Evolutionary conservation across 306 rosid species (phyloP).

Genomic region (Prunus salicina): DNA sequence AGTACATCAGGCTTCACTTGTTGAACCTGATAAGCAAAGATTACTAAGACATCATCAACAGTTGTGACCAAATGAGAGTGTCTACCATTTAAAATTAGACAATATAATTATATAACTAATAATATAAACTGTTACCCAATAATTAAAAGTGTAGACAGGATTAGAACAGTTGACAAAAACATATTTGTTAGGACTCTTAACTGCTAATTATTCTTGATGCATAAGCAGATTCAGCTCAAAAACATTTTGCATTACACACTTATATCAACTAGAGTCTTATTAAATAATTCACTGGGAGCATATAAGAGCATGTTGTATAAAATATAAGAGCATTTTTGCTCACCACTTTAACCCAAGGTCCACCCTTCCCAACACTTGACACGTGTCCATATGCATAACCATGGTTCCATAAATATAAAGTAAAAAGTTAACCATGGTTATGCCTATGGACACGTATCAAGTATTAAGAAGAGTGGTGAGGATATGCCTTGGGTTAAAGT

Average conservation of each 20-base stretch:
- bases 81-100: not conserved
- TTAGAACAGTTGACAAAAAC: not conserved
- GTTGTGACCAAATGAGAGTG: not conserved
- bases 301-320: not conserved
- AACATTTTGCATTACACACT: not conserved
- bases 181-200: no score
- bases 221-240: not conserved
- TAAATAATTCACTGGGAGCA: not conserved
- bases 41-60: constrained; percentile 19
- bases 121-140: not conserved
- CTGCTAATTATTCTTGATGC: not conserved
- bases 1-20: constrained; percentile 98
- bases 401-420: no score
- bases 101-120: not conserved
- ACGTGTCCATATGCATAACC: no score
- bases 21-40: constrained; percentile 61
- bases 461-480: no score
- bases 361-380: no score
- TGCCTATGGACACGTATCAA: no score
- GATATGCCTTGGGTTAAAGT: no score
- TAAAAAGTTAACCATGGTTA: no score
- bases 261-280: not conserved
- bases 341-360: no score
- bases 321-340: not conserved
- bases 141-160: not conserved